Percentiles rank a stretch among this genome's conserved stretches.
Conservation (phyloP, 192 early-diverging fungal species). For the Pilaira anomala region DNA sequence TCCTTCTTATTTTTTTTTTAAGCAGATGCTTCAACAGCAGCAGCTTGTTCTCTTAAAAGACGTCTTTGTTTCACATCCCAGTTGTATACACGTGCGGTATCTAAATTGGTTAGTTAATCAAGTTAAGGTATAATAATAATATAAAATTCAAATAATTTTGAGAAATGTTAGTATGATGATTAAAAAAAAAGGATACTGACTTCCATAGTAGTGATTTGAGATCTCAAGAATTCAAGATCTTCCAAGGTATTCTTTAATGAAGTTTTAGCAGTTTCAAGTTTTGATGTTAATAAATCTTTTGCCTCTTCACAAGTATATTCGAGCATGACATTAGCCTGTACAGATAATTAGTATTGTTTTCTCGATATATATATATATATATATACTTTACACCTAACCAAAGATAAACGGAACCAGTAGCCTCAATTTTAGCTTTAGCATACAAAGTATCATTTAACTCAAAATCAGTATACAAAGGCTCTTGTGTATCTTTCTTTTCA, state of each 20-base stretch:
- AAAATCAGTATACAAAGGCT: conserved; percentile 76
- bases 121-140: conserved; percentile 27
- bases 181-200: conserved; percentile 62
- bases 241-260: conserved; percentile 75
- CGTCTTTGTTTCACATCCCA: conserved; percentile 91
- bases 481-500: conserved; percentile 42
- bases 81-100: conserved; percentile 95
- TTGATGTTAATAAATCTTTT: conserved; percentile 67
- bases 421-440: conserved; percentile 75
- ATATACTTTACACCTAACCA: conserved; percentile 83
- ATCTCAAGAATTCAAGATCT: conserved; percentile 89
- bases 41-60: conserved; percentile 42
- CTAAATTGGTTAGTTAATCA: conserved; percentile 34
- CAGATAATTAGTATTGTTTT: not conserved
- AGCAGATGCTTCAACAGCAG: conserved; percentile 10
- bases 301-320: conserved; percentile 93
- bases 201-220: conserved; percentile 99
- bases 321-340: conserved; percentile 94
- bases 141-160: not conserved
- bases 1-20: conserved; percentile 14
- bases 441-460: conserved; percentile 95
- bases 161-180: not conserved
- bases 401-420: conserved; percentile 79
- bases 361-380: not conserved
- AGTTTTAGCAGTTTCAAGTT: conserved; percentile 70